These are phyloP conservation scores for Papilionanthe hybrid DNA, from an alignment of 116 monocot species.

Conservation along the genomic window DNA sequence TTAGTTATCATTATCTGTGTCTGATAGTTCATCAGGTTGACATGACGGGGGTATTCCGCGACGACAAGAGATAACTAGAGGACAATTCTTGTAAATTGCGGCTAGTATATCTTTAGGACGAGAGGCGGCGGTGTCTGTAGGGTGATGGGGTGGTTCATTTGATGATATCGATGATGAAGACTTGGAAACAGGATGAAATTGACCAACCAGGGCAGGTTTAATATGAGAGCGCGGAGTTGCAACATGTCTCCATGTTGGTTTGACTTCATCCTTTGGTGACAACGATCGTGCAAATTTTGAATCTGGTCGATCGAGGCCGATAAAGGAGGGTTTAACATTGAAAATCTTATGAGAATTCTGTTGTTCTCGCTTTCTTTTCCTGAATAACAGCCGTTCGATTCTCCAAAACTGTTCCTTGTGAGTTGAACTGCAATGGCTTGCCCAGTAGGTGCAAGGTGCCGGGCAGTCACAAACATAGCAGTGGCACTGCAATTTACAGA, in stretches of 20 bases:
- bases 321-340: background rate
- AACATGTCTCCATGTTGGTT: background rate
- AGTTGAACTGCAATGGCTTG: conserved; percentile 60
- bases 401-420: conserved; percentile 57
- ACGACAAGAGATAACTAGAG: conserved; percentile 11
- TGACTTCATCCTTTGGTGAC: background rate
- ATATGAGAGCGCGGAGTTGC: background rate
- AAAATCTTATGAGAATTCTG: background rate
- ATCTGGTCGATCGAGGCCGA: background rate
- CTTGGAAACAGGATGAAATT: background rate
- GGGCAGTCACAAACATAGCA: conserved; percentile 76
- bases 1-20: background rate
- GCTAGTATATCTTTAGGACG: conserved; percentile 7
- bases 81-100: conserved; percentile 9
- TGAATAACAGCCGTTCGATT: conserved; percentile 28
- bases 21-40: background rate
- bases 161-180: background rate
- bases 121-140: background rate
- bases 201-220: background rate
- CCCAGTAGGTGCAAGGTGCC: conserved; percentile 65
- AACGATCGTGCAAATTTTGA: background rate
- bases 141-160: background rate
- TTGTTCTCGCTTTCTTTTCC: conserved; percentile 8
- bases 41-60: background rate
- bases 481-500: conserved; percentile 58